Evolutionary conservation across 768 basidiomycete genomes (phyloP).

Genomic region (Termitomyces sp.): DNA sequence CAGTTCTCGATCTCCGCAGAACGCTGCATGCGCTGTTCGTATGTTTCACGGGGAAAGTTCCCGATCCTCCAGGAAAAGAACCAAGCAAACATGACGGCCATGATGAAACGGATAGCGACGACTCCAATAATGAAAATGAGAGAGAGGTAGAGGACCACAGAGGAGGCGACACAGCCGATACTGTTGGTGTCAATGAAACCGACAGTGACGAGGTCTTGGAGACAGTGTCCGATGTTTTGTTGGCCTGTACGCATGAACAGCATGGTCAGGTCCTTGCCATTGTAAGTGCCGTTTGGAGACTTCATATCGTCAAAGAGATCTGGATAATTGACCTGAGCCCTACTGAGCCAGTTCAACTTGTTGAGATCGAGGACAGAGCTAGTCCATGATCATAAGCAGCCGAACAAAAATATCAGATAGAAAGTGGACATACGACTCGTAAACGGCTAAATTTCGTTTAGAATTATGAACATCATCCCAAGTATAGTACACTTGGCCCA

Average conservation of each 20-base stretch:
- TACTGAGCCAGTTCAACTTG: constrained; percentile 81
- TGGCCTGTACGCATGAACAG: constrained; percentile 68
- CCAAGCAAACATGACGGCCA: constrained; percentile 98
- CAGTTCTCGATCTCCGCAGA: constrained; percentile 92
- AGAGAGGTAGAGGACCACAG: constrained; percentile 91
- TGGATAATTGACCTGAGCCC: constrained; percentile 78
- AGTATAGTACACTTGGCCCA: constrained; percentile 89
- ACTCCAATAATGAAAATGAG: constrained; percentile 97
- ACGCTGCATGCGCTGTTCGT: constrained; percentile 86
- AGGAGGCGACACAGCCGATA: constrained; percentile 94
- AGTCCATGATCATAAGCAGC: constrained; percentile 1
- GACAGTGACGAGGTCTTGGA: constrained; percentile 80
- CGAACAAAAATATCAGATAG: background rate
- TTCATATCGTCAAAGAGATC: constrained; percentile 75
- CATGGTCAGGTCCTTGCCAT: constrained; percentile 87
- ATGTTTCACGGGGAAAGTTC: constrained; percentile 88
- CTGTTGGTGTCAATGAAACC: constrained; percentile 93
- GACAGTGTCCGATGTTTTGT: constrained; percentile 65
- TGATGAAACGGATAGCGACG: constrained; percentile 88
- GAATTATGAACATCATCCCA: constrained; percentile 79
- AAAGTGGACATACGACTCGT: constrained; percentile 67
- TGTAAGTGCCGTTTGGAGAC: constrained; percentile 62
- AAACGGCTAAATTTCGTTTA: constrained; percentile 84
- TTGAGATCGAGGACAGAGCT: constrained; percentile 87
- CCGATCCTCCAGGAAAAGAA: constrained; percentile 96